Evolutionary conservation across 2,329 filamentous ascomycete species (phyloP).

Genomic region (Alternaria novae-zelandiae): DNA sequence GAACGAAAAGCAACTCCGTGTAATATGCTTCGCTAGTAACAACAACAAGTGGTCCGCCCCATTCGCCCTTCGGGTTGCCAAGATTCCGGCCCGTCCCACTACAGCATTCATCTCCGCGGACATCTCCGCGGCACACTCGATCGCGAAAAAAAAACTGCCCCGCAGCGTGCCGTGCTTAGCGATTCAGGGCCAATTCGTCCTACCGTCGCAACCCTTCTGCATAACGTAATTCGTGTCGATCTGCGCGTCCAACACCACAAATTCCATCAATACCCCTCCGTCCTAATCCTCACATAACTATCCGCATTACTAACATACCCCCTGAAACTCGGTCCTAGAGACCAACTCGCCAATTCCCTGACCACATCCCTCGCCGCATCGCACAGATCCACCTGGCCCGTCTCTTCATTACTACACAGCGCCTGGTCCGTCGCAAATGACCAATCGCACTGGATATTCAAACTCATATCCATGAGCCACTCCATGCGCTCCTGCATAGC

Average conservation of each 20-base stretch:
- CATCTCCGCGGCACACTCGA: neutral
- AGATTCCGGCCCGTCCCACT: neutral
- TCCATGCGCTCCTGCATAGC: slow-evolving; percentile 35
- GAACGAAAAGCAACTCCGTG: neutral
- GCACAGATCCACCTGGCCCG: slow-evolving; percentile 22
- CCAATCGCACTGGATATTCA: slow-evolving; percentile 28
- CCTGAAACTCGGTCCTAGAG: slow-evolving; percentile 29
- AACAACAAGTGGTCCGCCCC: neutral
- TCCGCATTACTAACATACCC: slow-evolving; percentile 34
- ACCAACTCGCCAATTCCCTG: slow-evolving; percentile 26
- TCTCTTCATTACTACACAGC: slow-evolving; percentile 13
- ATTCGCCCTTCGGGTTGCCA: neutral
- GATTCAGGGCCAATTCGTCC: neutral
- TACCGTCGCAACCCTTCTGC: neutral
- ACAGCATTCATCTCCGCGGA: neutral
- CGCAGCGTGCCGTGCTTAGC: neutral
- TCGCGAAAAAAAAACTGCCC: neutral
- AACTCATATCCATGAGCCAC: slow-evolving; percentile 31
- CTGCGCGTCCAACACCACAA: neutral
- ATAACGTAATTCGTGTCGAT: neutral
- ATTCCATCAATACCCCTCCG: slow-evolving; percentile 17
- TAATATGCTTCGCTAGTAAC: neutral
- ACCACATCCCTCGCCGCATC: slow-evolving; percentile 19
- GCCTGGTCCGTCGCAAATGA: slow-evolving; percentile 16
- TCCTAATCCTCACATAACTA: slow-evolving; percentile 29